Conservation (phyloP, 176 grass and related monocot species). For the Phyllostachys edulis region DNA sequence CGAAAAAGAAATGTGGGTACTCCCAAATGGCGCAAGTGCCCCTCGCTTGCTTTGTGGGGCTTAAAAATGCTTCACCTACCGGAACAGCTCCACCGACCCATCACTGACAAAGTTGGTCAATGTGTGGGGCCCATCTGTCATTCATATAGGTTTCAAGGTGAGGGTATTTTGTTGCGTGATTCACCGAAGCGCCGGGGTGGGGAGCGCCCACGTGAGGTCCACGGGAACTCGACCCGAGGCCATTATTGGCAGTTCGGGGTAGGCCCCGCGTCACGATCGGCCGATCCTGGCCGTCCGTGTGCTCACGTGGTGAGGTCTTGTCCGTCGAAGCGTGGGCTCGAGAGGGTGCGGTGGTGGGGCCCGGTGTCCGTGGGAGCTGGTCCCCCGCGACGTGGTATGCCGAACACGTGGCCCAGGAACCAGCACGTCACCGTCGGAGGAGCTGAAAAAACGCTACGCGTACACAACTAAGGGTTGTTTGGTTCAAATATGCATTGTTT, state of each 20-base stretch:
- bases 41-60: background rate
- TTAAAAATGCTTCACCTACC: background rate
- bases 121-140: background rate
- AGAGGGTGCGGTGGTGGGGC: background rate
- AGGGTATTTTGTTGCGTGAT: too few relatives aligned
- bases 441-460: background rate
- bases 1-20: background rate
- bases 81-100: background rate
- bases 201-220: background rate
- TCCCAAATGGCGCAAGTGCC: background rate
- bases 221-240: background rate
- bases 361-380: background rate
- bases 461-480: background rate
- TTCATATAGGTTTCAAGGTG: rapidly evolving
- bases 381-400: background rate
- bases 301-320: background rate
- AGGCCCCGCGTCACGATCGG: background rate
- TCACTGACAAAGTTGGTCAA: background rate
- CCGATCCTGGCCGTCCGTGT: background rate
- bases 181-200: too few relatives aligned
- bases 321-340: background rate
- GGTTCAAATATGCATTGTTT: too few relatives aligned
- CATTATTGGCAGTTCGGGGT: background rate
- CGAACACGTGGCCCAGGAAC: background rate
- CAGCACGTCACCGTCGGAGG: background rate